Conservation (phyloP, 495 filamentous ascomycete species). For the Acidomyces sp. region DNA sequence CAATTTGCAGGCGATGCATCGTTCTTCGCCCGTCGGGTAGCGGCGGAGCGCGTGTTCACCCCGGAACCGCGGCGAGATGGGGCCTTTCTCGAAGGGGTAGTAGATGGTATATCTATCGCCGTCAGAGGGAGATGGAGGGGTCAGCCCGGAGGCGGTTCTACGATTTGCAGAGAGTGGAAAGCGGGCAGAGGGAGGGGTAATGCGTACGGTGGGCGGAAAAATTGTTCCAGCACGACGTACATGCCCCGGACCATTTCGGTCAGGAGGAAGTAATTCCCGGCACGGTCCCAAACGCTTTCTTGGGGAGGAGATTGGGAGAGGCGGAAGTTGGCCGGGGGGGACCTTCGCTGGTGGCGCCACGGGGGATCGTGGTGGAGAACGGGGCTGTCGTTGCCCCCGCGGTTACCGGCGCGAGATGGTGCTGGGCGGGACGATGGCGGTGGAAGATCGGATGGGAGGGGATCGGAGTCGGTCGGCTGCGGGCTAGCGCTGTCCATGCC, state of each 20-base stretch:
- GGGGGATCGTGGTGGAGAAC: constrained; percentile 48
- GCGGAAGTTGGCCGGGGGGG: constrained; percentile 65
- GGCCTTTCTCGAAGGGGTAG: constrained; percentile 98
- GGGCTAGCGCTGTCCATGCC: constrained; percentile 26
- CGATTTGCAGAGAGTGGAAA: too few relatives aligned
- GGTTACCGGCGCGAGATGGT: constrained; percentile 1
- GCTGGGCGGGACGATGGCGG: constrained; percentile 2
- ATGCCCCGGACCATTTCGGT: constrained; percentile 93
- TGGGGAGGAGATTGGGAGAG: constrained; percentile 47
- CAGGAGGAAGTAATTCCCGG: constrained; percentile 85
- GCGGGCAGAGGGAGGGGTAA: constrained; percentile 3
- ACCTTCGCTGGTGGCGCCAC: constrained; percentile 58
- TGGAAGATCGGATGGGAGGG: not conserved
- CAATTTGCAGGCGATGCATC: constrained; percentile 98
- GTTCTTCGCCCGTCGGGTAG: constrained; percentile 94
- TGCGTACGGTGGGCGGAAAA: constrained; percentile 82
- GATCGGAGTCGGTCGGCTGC: constrained; percentile 14
- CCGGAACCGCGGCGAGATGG: constrained; percentile 93
- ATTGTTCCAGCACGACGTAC: constrained; percentile 97
- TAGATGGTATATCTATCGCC: constrained; percentile 77
- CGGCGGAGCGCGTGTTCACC: constrained; percentile 91
- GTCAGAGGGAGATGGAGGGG: not conserved
- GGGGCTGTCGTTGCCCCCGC: constrained; percentile 30
- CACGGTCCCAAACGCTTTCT: constrained; percentile 63
- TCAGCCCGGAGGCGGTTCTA: constrained; percentile 1